Conservation (phyloP, 1,284 basidiomycete genomes). For the Flammula alnicola region DNA sequence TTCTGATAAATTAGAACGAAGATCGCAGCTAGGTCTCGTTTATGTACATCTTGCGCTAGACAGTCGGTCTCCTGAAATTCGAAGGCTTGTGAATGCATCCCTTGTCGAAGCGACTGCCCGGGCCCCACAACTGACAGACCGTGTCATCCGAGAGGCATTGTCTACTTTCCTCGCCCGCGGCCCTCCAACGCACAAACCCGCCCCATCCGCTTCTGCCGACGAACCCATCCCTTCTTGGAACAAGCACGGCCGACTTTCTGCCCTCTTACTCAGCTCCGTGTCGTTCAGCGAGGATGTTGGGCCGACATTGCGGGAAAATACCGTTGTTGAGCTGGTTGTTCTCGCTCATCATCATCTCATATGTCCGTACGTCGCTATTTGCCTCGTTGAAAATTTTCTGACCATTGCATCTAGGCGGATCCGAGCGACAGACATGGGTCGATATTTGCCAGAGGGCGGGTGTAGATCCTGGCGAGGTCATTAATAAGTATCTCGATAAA, state of each 20-base stretch:
- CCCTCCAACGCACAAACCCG: conserved; percentile 23
- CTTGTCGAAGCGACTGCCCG: conserved; percentile 42
- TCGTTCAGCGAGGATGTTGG: conserved; percentile 47
- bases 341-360: conserved; percentile 78
- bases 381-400: neutral
- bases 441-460: conserved; percentile 75
- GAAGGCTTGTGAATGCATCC: conserved; percentile 50
- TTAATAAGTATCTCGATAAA: conserved; percentile 52
- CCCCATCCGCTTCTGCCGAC: conserved; percentile 23
- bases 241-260: conserved; percentile 52
- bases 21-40: conserved; percentile 64
- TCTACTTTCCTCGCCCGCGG: conserved; percentile 45
- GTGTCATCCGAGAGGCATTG: conserved; percentile 63
- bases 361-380: conserved; percentile 45
- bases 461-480: conserved; percentile 69
- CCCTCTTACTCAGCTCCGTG: conserved; percentile 54
- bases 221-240: conserved; percentile 40
- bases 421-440: conserved; percentile 79
- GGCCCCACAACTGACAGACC: conserved; percentile 52
- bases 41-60: conserved; percentile 74
- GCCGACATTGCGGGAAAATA: conserved; percentile 40
- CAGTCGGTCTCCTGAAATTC: conserved; percentile 53
- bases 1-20: conserved; percentile 31
- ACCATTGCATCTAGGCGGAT: conserved; percentile 43
- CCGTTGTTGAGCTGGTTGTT: conserved; percentile 64